Conservation (phyloP, 148 eudicot genomes). For the Diospyros kaki region DNA sequence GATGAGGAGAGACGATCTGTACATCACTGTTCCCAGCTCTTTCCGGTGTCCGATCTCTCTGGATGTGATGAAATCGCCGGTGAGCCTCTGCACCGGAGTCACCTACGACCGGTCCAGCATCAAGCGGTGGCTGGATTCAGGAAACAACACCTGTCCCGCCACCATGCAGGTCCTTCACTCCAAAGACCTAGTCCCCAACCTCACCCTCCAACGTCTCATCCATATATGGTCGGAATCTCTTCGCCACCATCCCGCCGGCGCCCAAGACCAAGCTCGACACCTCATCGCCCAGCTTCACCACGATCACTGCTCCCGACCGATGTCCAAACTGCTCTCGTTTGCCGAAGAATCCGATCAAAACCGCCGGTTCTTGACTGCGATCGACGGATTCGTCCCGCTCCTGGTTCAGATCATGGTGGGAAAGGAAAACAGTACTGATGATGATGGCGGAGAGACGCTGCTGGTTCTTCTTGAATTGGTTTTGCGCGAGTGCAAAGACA, state of each 20-base stretch:
- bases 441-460: constrained; percentile 30
- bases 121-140: constrained; percentile 70
- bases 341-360: constrained; percentile 42
- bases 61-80: constrained; percentile 80
- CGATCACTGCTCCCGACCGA: not conserved
- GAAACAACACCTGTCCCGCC: constrained; percentile 81
- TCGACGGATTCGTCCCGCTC: constrained; percentile 17
- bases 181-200: constrained; percentile 57
- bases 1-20: constrained; percentile 47
- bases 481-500: constrained; percentile 13
- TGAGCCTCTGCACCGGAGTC: constrained; percentile 72
- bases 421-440: not conserved
- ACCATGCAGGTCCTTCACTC: constrained; percentile 63
- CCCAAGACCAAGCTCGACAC: constrained; percentile 11
- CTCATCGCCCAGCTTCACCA: constrained; percentile 24
- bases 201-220: constrained; percentile 68
- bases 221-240: constrained; percentile 53
- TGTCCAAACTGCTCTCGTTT: constrained; percentile 33
- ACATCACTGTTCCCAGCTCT: constrained; percentile 44
- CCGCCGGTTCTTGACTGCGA: constrained; percentile 17
- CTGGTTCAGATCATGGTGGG: constrained; percentile 13
- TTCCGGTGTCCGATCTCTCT: constrained; percentile 75
- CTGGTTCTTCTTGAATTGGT: constrained; percentile 30
- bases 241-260: constrained; percentile 12
- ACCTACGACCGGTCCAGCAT: constrained; percentile 73